These are phyloP conservation scores for Lipomyces starkeyi DNA, from an alignment of 805 yeast genomes.

Conservation along the genomic window DNA sequence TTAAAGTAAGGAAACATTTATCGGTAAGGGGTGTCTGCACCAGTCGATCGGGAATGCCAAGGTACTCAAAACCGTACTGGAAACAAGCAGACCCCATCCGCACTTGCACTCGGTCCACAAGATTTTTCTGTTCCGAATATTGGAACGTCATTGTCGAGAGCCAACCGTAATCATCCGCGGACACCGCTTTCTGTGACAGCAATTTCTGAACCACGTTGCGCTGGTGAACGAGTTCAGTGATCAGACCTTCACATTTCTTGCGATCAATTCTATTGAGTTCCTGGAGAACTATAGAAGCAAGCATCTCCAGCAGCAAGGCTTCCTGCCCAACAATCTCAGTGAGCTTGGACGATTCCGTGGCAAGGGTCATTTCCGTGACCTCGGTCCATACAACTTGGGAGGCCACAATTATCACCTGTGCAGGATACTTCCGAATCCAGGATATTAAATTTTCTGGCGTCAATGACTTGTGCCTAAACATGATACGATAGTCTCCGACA, in stretches of 20 bases:
- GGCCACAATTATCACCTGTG: constrained; percentile 62
- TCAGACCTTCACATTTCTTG: constrained; percentile 61
- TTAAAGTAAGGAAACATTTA: constrained; percentile 67
- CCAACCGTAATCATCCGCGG: constrained; percentile 53
- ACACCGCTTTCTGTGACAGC: constrained; percentile 23
- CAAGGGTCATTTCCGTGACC: constrained; percentile 43
- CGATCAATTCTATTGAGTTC: constrained; percentile 46
- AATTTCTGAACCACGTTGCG: constrained; percentile 49
- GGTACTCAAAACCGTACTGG: constrained; percentile 79
- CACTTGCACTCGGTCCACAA: constrained; percentile 46
- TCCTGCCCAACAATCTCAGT: not conserved
- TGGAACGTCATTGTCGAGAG: constrained; percentile 59
- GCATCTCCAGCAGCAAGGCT: constrained; percentile 34
- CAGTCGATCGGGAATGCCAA: constrained; percentile 73
- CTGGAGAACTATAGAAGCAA: constrained; percentile 47
- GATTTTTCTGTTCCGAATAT: constrained; percentile 30
- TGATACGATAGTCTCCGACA: constrained; percentile 38
- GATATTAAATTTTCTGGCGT: constrained; percentile 37
- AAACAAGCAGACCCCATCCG: constrained; percentile 59
- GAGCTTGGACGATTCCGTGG: not conserved
- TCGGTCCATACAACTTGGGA: constrained; percentile 64
- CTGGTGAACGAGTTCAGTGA: constrained; percentile 72
- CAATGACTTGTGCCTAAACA: constrained; percentile 31
- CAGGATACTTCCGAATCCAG: constrained; percentile 55
- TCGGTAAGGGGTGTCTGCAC: constrained; percentile 78